Conservation (phyloP, 2,329 filamentous ascomycete genomes). For the Biscogniauxia marginata region DNA sequence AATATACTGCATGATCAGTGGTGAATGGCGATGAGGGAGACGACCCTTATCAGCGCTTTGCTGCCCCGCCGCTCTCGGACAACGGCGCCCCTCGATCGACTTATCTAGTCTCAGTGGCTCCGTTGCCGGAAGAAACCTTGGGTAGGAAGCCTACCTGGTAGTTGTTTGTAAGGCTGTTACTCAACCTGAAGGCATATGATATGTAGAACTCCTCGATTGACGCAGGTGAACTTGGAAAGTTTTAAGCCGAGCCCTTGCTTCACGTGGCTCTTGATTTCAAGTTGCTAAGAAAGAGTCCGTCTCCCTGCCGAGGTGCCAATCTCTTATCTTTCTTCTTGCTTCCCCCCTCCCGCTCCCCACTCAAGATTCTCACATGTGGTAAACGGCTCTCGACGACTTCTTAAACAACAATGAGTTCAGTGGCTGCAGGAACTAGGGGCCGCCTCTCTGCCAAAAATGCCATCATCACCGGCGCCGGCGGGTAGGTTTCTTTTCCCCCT, state of each 20-base stretch:
- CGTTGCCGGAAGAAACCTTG: neutral
- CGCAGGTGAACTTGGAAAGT: too few relatives aligned
- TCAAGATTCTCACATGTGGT: neutral
- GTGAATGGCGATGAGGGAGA: too few relatives aligned
- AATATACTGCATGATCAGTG: too few relatives aligned
- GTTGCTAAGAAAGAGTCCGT: too few relatives aligned
- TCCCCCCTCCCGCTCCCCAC: neutral
- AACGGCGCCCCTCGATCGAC: neutral
- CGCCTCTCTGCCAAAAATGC: slow-evolving; percentile 61
- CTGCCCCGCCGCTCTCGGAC: neutral
- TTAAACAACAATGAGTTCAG: slow-evolving; percentile 27
- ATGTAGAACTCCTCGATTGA: too few relatives aligned
- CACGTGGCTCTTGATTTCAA: too few relatives aligned
- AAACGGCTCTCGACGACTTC: neutral
- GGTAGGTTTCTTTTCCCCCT: slow-evolving; percentile 57
- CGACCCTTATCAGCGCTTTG: neutral
- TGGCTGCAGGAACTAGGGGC: slow-evolving; percentile 36
- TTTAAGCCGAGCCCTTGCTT: too few relatives aligned
- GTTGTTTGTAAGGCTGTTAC: too few relatives aligned
- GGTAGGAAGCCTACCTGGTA: too few relatives aligned
- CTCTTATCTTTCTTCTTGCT: neutral
- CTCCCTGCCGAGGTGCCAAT: too few relatives aligned
- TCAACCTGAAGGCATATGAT: too few relatives aligned
- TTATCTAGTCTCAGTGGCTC: neutral
- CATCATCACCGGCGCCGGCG: slow-evolving; percentile 80